phyloP scores from a whole-genome alignment of 73 alveolate species.

The Urostyla sp. region DNA sequence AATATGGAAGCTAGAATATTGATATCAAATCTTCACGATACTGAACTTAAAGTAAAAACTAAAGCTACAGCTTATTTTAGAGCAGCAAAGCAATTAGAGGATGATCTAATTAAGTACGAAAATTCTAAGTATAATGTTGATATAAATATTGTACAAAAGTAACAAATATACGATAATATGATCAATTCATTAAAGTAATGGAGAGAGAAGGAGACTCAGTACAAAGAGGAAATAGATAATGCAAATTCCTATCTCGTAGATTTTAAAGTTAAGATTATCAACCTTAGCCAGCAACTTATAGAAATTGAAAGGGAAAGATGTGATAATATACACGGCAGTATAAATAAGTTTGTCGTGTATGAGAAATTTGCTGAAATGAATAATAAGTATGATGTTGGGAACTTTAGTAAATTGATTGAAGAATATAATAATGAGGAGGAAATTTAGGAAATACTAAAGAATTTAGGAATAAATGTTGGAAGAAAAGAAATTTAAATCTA shows the following conservation, averaged over 20 bases:
- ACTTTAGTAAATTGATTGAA: conserved; percentile 30
- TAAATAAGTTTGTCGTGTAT: conserved; percentile 45
- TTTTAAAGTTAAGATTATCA: conserved; percentile 13
- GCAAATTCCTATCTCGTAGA: conserved; percentile 34
- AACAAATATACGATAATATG: conserved; percentile 2
- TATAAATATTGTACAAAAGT: neutral
- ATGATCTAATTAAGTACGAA: conserved; percentile 1
- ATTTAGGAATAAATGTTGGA: neutral
- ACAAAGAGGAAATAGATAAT: conserved; percentile 40
- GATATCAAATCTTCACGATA: conserved; percentile 19
- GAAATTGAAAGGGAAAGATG: conserved; percentile 37
- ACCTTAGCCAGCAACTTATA: neutral
- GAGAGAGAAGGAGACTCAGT: conserved; percentile 38
- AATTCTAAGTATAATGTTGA: conserved; percentile 13
- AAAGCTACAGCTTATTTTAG: conserved; percentile 30
- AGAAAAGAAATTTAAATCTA: neutral
- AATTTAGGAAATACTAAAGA: neutral
- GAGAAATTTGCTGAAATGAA: conserved; percentile 55
- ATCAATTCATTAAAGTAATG: conserved; percentile 2
- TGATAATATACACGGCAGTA: conserved; percentile 31
- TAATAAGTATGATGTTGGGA: conserved; percentile 45
- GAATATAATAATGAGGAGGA: conserved; percentile 35
- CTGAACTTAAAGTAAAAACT: conserved; percentile 3
- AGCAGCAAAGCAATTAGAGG: conserved; percentile 44
- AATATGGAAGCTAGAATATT: conserved; percentile 35